phyloP scores from a whole-genome alignment of 2,329 filamentous ascomycete species.

The Amauroascus niger region DNA sequence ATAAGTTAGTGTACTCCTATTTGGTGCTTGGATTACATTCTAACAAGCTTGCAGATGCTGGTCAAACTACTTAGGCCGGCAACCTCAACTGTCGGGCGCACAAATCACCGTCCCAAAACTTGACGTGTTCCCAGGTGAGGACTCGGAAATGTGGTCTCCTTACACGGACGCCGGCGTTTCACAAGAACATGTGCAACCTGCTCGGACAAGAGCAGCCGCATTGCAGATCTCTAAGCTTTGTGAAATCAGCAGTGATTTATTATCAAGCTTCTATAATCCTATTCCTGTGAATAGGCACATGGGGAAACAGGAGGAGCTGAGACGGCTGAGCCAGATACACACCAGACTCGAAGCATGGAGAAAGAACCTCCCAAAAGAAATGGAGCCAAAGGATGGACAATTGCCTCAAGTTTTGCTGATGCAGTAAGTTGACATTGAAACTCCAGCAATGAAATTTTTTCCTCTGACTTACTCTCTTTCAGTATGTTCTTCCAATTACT shows the following conservation, averaged over 20 bases:
- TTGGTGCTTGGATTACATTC: neutral
- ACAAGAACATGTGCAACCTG: constrained; percentile 59
- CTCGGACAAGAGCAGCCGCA: constrained; percentile 70
- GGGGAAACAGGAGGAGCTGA: constrained; percentile 74
- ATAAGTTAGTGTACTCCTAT: constrained; percentile 51
- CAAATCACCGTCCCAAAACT: constrained; percentile 79
- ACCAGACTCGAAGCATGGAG: constrained; percentile 84
- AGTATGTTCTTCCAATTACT: constrained; percentile 98
- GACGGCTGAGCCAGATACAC: constrained; percentile 86
- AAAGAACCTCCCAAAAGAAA: constrained; percentile 68
- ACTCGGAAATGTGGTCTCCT: constrained; percentile 74
- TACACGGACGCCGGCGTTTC: constrained; percentile 77
- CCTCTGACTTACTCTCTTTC: constrained; percentile 18
- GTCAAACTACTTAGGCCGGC: constrained; percentile 89
- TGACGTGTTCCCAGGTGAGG: constrained; percentile 83
- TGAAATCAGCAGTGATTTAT: constrained; percentile 85
- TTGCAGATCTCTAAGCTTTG: constrained; percentile 74
- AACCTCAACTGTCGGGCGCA: constrained; percentile 72
- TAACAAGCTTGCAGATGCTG: constrained; percentile 52
- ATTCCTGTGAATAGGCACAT: constrained; percentile 50
- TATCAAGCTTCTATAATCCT: constrained; percentile 86
- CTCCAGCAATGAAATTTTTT: neutral
- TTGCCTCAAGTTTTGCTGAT: constrained; percentile 70
- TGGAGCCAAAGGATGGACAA: constrained; percentile 82
- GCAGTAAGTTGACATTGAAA: constrained; percentile 63